Conservation (phyloP, 352 stramenopile species). For the Thraustochytrium sp. region DNA sequence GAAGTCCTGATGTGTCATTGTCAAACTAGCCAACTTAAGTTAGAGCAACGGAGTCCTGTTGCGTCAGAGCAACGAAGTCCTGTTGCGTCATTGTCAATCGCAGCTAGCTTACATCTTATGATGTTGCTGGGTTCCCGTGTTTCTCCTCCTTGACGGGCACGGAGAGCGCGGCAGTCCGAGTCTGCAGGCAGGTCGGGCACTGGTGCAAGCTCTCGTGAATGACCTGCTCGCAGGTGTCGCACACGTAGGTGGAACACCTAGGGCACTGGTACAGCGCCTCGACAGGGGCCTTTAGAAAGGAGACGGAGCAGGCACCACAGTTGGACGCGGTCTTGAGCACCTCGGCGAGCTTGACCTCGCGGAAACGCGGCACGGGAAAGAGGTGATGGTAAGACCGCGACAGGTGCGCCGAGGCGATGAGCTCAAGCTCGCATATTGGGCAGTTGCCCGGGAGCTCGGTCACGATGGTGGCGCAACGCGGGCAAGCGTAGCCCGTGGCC, state of each 20-base stretch:
- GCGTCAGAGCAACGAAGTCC: background rate
- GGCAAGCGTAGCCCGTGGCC: conserved; percentile 84
- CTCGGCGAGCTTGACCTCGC: conserved; percentile 57
- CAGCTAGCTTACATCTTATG: too few relatives aligned
- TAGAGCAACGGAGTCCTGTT: too few relatives aligned
- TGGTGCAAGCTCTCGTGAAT: conserved; percentile 97
- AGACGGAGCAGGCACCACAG: conserved; percentile 70
- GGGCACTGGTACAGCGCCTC: conserved; percentile 67
- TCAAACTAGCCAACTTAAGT: too few relatives aligned
- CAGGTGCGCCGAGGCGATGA: conserved; percentile 93
- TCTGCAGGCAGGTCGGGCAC: conserved; percentile 80
- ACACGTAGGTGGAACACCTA: conserved; percentile 84
- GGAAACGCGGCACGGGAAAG: conserved; percentile 90
- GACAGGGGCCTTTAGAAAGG: conserved; percentile 54
- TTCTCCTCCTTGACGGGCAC: too few relatives aligned
- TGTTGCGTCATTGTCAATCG: too few relatives aligned
- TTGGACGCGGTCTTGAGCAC: background rate
- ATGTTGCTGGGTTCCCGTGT: too few relatives aligned
- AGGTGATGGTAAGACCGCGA: conserved; percentile 95
- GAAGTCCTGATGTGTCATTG: too few relatives aligned
- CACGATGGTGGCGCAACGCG: conserved; percentile 84
- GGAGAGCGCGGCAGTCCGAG: background rate
- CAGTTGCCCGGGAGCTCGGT: conserved; percentile 90
- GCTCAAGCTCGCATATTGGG: conserved; percentile 88
- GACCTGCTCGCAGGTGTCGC: conserved; percentile 92